These are phyloP conservation scores for Entomortierella chlamydospora DNA, from an alignment of 192 early-diverging fungal species.

Conservation along the genomic window DNA sequence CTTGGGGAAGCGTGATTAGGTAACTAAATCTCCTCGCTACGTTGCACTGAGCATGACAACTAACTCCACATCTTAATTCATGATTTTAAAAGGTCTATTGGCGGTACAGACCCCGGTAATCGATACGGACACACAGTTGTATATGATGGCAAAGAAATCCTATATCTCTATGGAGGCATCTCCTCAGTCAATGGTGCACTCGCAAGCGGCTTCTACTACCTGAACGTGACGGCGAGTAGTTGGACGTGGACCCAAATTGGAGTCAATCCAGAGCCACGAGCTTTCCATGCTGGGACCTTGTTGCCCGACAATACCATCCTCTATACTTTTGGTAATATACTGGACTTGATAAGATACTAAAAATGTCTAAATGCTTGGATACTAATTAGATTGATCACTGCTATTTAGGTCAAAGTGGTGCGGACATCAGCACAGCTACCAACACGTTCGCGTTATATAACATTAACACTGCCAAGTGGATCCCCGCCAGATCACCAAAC, in stretches of 20 bases:
- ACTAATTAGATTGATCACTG: not conserved
- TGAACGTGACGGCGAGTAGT: not conserved
- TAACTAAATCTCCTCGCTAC: not conserved
- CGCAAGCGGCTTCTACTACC: constrained; percentile 14
- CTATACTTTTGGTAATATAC: constrained; percentile 29
- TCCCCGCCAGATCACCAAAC: not conserved
- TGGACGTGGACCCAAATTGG: constrained; percentile 24
- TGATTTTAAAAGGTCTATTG: constrained; percentile 4
- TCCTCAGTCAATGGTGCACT: not conserved
- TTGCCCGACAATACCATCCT: constrained; percentile 15
- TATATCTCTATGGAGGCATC: constrained; percentile 39
- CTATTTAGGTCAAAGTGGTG: not conserved
- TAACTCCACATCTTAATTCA: too few species aligned
- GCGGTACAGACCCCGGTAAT: not conserved
- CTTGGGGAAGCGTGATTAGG: not conserved
- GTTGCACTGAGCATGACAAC: not conserved
- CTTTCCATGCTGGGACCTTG: constrained; percentile 36
- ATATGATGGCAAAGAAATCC: not conserved
- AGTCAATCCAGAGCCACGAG: constrained; percentile 20
- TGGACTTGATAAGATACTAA: not conserved
- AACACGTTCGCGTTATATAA: constrained; percentile 12
- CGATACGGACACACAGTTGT: constrained; percentile 31
- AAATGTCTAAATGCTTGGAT: not conserved
- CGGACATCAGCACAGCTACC: not conserved
- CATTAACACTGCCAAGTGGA: not conserved